phyloP scores from a whole-genome alignment of 192 early-diverging fungal genomes.

The Coemansia reversa region DNA sequence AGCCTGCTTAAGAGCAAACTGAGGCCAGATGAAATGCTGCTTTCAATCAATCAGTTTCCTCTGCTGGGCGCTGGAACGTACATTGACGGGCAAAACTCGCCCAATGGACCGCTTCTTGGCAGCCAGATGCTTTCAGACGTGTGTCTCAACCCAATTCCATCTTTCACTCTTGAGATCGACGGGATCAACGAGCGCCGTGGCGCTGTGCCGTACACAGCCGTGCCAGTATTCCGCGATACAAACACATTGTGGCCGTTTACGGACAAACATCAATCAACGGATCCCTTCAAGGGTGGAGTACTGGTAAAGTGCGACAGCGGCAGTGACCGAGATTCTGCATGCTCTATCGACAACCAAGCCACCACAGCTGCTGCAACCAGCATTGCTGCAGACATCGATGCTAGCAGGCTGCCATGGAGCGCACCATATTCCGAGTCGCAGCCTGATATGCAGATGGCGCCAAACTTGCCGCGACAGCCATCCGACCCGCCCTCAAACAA shows the following conservation, averaged over 20 bases:
- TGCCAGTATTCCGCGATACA: conserved; percentile 87
- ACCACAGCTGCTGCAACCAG: neutral
- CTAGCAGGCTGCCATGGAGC: neutral
- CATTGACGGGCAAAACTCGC: conserved; percentile 65
- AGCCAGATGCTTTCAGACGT: conserved; percentile 88
- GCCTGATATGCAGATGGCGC: neutral
- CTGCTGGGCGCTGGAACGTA: conserved; percentile 75
- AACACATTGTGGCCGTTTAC: conserved; percentile 88
- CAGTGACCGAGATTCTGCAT: conserved; percentile 61
- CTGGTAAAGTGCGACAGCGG: conserved; percentile 24
- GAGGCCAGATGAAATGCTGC: conserved; percentile 70
- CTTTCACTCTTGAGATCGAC: conserved; percentile 85
- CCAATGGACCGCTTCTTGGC: conserved; percentile 66
- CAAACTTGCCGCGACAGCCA: neutral
- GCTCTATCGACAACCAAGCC: conserved; percentile 15
- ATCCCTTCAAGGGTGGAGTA: conserved; percentile 3
- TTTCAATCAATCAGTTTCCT: conserved; percentile 88
- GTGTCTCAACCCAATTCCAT: conserved; percentile 86
- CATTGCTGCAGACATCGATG: conserved; percentile 6
- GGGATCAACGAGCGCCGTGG: conserved; percentile 92
- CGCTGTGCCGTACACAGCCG: conserved; percentile 87
- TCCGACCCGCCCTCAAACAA: conserved; percentile 26
- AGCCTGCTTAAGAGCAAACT: conserved; percentile 62
- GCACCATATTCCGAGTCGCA: neutral
- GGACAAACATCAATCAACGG: conserved; percentile 60